A percentile compares a stretch with the other conserved stretches of the same genome.
phyloP scores from a whole-genome alignment of 2,329 filamentous ascomycete species.

The Arthrinium puccinioides region DNA sequence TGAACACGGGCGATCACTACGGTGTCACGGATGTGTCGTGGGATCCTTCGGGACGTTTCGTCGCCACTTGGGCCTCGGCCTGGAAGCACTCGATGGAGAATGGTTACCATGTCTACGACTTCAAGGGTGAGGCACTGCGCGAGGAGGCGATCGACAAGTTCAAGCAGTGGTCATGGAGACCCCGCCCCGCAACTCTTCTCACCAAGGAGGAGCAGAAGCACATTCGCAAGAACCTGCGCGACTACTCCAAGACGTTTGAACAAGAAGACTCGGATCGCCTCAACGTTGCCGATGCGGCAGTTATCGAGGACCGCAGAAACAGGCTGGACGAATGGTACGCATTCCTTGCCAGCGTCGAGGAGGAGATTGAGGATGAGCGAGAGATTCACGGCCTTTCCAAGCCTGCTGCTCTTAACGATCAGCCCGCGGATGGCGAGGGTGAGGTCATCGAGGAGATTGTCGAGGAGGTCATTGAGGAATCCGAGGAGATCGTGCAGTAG shows the following conservation, averaged over 20 bases:
- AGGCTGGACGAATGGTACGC: slow-evolving; percentile 82
- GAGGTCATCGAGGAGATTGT: slow-evolving; percentile 82
- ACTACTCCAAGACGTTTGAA: slow-evolving; percentile 92
- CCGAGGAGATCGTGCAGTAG: slow-evolving; percentile 62
- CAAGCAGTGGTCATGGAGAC: slow-evolving; percentile 95
- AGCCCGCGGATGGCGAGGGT: slow-evolving; percentile 59
- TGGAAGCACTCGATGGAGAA: slow-evolving; percentile 99
- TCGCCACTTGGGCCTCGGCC: slow-evolving; percentile 84
- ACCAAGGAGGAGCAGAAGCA: slow-evolving; percentile 96
- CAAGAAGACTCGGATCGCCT: slow-evolving; percentile 91
- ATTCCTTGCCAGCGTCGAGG: slow-evolving; percentile 71
- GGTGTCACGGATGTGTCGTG: slow-evolving; percentile 96
- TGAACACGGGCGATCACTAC: slow-evolving; percentile 93
- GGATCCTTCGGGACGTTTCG: slow-evolving; percentile 93
- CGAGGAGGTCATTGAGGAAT: slow-evolving; percentile 78
- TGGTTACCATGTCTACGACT: slow-evolving; percentile 96
- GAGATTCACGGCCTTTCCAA: slow-evolving; percentile 58
- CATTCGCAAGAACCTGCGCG: slow-evolving; percentile 95
- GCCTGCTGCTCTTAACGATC: slow-evolving; percentile 53
- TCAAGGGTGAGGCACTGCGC: slow-evolving; percentile 80
- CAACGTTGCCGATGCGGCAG: slow-evolving; percentile 86
- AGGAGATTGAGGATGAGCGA: slow-evolving; percentile 66
- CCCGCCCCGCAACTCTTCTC: slow-evolving; percentile 83
- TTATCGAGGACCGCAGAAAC: slow-evolving; percentile 79
- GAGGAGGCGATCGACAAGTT: slow-evolving; percentile 95